A percentile compares a stretch with the other conserved stretches of the same genome.
Evolutionary conservation across 2,329 filamentous ascomycete species (phyloP).

Genomic region (Arthroderma uncinatum): DNA sequence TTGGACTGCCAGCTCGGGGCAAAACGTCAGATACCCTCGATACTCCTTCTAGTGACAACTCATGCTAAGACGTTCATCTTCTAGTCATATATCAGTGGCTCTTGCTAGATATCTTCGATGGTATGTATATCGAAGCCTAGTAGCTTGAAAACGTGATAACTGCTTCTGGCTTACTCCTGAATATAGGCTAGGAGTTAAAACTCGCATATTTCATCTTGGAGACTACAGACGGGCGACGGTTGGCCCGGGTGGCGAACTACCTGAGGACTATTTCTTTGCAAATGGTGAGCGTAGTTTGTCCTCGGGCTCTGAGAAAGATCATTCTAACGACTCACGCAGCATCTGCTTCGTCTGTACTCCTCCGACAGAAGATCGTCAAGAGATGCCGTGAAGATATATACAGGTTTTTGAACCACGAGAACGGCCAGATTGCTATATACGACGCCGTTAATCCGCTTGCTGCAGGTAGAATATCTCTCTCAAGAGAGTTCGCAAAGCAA

Average conservation of each 20-base stretch:
- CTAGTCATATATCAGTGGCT: slow-evolving; percentile 84
- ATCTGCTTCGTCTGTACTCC: slow-evolving; percentile 78
- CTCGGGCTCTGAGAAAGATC: neutral
- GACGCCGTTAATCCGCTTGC: slow-evolving; percentile 93
- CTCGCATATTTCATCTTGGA: slow-evolving; percentile 90
- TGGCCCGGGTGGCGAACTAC: slow-evolving; percentile 69
- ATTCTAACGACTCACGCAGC: slow-evolving; percentile 31
- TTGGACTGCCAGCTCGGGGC: slow-evolving; percentile 84
- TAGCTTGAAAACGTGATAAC: neutral
- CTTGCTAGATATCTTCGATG: slow-evolving; percentile 89
- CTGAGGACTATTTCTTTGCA: slow-evolving; percentile 95
- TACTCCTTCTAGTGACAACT: neutral
- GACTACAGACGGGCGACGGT: slow-evolving; percentile 92
- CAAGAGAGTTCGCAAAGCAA: slow-evolving; percentile 95
- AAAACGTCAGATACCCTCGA: slow-evolving; percentile 59
- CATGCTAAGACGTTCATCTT: slow-evolving; percentile 6
- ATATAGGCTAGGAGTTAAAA: slow-evolving; percentile 83
- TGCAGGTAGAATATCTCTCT: slow-evolving; percentile 67
- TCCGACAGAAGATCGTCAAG: slow-evolving; percentile 94
- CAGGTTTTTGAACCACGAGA: slow-evolving; percentile 89
- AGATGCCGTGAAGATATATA: slow-evolving; percentile 97
- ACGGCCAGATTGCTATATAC: slow-evolving; percentile 96
- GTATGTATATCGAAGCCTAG: slow-evolving; percentile 39
- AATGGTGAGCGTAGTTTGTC: slow-evolving; percentile 44
- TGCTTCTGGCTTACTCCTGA: slow-evolving; percentile 15